Evolutionary conservation across 2,329 filamentous ascomycete genomes (phyloP).

Genomic region (Pseudogymnoascus sp.): DNA sequence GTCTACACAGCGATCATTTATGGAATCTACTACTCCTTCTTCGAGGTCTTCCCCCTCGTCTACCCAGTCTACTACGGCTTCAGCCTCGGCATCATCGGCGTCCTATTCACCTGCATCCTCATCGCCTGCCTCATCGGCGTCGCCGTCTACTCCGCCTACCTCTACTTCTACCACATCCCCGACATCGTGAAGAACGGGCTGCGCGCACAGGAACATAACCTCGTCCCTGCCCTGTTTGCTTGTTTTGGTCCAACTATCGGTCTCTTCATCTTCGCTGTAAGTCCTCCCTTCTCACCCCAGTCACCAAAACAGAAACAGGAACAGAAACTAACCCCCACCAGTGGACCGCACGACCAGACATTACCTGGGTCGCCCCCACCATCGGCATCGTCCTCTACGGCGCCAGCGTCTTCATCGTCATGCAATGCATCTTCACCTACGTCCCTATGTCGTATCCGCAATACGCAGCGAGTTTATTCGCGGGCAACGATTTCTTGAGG

Average conservation of each 20-base stretch:
- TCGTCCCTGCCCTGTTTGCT: constrained; percentile 47
- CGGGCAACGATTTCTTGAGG: constrained; percentile 52
- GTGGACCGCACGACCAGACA: constrained; percentile 41
- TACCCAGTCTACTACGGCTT: constrained; percentile 53
- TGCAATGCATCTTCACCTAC: constrained; percentile 55
- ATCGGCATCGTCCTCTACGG: constrained; percentile 51
- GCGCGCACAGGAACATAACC: constrained; percentile 44
- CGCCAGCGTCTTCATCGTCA: constrained; percentile 44
- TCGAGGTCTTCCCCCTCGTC: constrained; percentile 59
- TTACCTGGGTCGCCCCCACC: constrained; percentile 48
- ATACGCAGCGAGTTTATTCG: constrained; percentile 52
- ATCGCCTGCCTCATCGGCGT: constrained; percentile 49
- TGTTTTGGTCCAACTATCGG: constrained; percentile 47
- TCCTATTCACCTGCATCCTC: constrained; percentile 53
- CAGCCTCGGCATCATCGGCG: constrained; percentile 47
- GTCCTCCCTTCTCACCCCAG: neutral
- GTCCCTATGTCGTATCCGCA: constrained; percentile 47
- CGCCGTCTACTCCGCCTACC: constrained; percentile 41
- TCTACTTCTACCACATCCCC: constrained; percentile 44
- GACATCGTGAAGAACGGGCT: constrained; percentile 42
- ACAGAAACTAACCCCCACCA: neutral
- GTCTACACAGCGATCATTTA: constrained; percentile 55
- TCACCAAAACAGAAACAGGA: neutral
- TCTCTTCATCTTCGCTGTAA: constrained; percentile 47
- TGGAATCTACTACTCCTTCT: constrained; percentile 55